Base-by-base conservation (phyloP, 1,139 yeast genomes). In the Suhomyces bolitotheri region DNA sequence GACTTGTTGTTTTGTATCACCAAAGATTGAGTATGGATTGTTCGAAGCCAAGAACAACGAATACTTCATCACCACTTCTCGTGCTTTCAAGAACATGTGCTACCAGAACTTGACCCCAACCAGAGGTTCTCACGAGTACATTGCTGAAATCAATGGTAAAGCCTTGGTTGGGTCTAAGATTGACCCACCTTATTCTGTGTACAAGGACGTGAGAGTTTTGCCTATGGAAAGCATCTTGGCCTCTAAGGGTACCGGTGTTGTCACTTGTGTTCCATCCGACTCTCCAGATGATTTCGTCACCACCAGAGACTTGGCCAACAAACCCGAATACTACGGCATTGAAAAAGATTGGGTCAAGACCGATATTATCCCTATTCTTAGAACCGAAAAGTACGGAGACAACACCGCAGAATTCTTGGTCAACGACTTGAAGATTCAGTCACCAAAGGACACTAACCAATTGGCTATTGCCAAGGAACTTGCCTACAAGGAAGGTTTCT, bases 191-290 rank as follows among this genome's bases (percentile, higher is more conserved):
- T 70, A 85, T 49, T 78, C 97, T 11, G 73, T 73, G 13, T 71
- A 80, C 60, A 70, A 79, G 39, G 80, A 85, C 52, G 71, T 92
- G 50, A 77, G 94, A 55, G 84, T 94, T 41, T 76, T 92, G 51
- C 99, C 99, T 49, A 92, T 92, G 99, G 97, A 92, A 65, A 88
- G 97, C 23, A 92, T 94, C 40, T 73, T 92, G 61, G 95, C 96
- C 27, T 74, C 81, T 41, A 92, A 94, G 71, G 98, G 98, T 76
- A 94, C 98, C 34, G 98, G 97, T 71, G 97, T 92, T 28, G 98
- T 94, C 41, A 92, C 97, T 10, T 94, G 97, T 71, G 98, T 90
- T 46, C 98, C 98, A 46, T 84, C 96, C 11, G 97, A 90, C 64
- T 90, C 97, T 39, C 97, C 99, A 43, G 99, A 94, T 68, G 98